Conservation (phyloP, 2,329 filamentous ascomycete species). For the Alternaria novae-zelandiae region DNA sequence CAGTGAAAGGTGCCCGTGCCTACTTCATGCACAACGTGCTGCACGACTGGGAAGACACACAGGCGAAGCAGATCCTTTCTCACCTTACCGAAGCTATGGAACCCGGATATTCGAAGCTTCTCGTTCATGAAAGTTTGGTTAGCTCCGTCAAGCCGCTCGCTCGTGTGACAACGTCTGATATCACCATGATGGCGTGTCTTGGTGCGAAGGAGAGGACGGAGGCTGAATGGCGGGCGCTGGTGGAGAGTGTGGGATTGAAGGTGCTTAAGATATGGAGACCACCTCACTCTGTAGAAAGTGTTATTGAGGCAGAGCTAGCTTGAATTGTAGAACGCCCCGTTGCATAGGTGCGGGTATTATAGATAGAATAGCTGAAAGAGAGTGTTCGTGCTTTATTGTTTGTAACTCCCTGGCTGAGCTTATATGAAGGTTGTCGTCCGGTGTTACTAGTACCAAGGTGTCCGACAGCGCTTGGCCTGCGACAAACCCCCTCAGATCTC, state of each 20-base stretch:
- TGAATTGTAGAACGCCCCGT: neutral
- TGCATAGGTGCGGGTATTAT: neutral
- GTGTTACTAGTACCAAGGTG: neutral
- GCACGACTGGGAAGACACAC: constrained; percentile 3
- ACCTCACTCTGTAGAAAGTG: neutral
- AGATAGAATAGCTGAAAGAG: neutral
- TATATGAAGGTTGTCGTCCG: neutral
- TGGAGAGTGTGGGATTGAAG: constrained; percentile 3
- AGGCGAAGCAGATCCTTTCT: constrained; percentile 3
- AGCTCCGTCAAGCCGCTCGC: constrained; percentile 7
- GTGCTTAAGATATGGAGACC: neutral
- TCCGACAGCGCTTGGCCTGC: neutral
- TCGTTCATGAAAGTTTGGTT: neutral
- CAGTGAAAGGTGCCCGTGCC: constrained; percentile 3
- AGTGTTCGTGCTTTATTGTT: too few species aligned
- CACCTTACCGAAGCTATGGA: constrained; percentile 2
- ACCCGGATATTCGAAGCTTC: neutral
- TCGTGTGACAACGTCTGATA: constrained; percentile 6
- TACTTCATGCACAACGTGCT: constrained; percentile 8
- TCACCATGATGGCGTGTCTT: constrained; percentile 9
- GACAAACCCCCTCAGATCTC: neutral
- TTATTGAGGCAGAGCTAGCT: neutral
- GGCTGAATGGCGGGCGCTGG: constrained; percentile 3
- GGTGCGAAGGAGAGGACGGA: constrained; percentile 7
- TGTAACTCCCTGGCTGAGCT: neutral